Evolutionary conservation across 1,139 yeast genomes (phyloP), one percentile per base, ranked within the genome.

Genomic region (Debaryomycetaceae sp.): DNA sequence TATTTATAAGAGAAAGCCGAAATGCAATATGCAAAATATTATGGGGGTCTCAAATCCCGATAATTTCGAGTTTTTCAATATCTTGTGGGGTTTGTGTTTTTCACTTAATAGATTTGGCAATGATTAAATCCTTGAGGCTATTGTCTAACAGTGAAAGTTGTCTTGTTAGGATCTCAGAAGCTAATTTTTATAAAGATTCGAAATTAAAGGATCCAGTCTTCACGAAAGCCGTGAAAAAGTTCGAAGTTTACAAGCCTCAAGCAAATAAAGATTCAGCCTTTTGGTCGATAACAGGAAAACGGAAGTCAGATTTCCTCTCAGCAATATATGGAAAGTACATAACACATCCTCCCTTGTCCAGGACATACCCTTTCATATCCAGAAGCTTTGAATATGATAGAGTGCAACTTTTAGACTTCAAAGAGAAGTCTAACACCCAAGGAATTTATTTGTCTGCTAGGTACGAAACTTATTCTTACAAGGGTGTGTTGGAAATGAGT

Each of bases 381-480:
- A 63, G 72, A 33, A 54, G 60, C 15, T 42, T 45, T 33, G 47
- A 49, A 9, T 52, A 55, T 33, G 59, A 59, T 31, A 41, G 52
- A 16, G 56, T 67, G 9, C 62, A 58, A 41, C 59, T 79, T 42
- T 68, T 91, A 17, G 79, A 81, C 52, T 89, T 89, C 56, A 71
- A 75, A 43, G 85, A 86, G 17, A 49, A 47, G 16, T 59, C 70
- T 1, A 75, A 76, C 1, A 56, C 78, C 44, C 84, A 75, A 49
- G 85, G 81, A 38, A 87, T 89, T 1, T 95, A 91, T 63, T 56
- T 92, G 37, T 81, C 95, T 35, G 96, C 98, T 1, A 64, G 98
- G 37, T 92, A 88, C 55, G 98, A 92, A 60, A 79, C 81, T 37
- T 86, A 78, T 39, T 59, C 75, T 1, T 67, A 54, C 56, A 83